phyloP scores from a whole-genome alignment of 169 alveolate genomes.

The Plasmodium knowlesi region DNA sequence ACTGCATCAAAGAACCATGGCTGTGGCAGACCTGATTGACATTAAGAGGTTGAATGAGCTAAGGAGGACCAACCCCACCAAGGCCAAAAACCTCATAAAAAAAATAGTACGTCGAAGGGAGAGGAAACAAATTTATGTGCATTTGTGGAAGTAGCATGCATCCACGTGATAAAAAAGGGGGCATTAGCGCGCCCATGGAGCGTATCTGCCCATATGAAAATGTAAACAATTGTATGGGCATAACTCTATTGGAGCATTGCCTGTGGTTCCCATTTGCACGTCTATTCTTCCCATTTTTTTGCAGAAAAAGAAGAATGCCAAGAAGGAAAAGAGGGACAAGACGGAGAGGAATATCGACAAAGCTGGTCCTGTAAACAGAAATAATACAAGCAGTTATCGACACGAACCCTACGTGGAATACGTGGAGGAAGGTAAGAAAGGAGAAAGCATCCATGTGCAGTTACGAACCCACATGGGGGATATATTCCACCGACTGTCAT shows the following conservation, averaged over 20 bases:
- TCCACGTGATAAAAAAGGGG: slow-evolving; percentile 2
- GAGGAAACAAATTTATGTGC: neutral
- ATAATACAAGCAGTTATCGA: neutral
- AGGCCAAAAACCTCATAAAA: slow-evolving; percentile 82
- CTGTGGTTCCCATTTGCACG: neutral
- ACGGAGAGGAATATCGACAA: neutral
- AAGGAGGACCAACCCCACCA: slow-evolving; percentile 77
- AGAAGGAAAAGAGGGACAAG: slow-evolving; percentile 42
- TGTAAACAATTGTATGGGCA: neutral
- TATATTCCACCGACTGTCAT: neutral
- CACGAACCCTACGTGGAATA: slow-evolving; percentile 45
- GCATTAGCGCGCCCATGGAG: neutral
- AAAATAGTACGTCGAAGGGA: slow-evolving; percentile 39
- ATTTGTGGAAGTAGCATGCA: neutral
- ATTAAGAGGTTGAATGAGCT: slow-evolving; percentile 67
- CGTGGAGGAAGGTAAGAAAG: slow-evolving; percentile 51
- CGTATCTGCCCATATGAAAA: neutral
- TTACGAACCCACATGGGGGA: neutral
- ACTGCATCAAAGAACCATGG: neutral
- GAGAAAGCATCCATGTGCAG: neutral
- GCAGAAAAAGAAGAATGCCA: slow-evolving; percentile 64
- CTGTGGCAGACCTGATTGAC: slow-evolving; percentile 40
- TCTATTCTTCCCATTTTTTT: neutral
- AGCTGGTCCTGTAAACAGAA: neutral
- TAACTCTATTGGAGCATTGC: neutral